phyloP scores from a whole-genome alignment of 306 rosid species.

The Trifolium dubium region DNA sequence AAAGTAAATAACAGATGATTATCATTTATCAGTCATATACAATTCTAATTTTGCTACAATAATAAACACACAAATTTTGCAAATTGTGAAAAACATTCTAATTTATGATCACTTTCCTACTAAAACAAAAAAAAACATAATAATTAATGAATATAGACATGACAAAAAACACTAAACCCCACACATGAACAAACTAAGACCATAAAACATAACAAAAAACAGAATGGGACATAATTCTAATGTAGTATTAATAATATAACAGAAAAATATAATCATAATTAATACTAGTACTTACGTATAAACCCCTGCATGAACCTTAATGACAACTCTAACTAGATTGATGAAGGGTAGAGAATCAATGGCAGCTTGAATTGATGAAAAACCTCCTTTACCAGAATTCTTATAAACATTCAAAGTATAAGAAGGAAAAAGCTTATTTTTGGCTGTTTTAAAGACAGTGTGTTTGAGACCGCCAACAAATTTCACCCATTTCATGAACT shows the following conservation, averaged over 20 bases:
- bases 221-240: slow-evolving; percentile 28
- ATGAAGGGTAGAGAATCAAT: slow-evolving; percentile 85
- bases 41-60: not conserved
- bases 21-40: not conserved
- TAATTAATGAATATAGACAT: slow-evolving; percentile 27
- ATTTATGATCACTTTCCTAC: not conserved
- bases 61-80: not conserved
- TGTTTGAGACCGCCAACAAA: slow-evolving; percentile 86
- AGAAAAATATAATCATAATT: not conserved
- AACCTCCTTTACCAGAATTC: slow-evolving; percentile 64
- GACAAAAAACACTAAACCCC: slow-evolving; percentile 40
- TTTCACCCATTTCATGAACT: slow-evolving; percentile 88
- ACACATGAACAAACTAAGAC: slow-evolving; percentile 23
- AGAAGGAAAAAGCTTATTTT: slow-evolving; percentile 89
- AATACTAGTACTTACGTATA: slow-evolving; percentile 73
- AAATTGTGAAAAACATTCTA: slow-evolving; percentile 39
- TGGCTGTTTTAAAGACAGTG: slow-evolving; percentile 73
- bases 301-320: slow-evolving; percentile 96
- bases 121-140: not conserved
- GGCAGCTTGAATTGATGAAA: slow-evolving; percentile 81
- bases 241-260: not conserved
- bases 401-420: slow-evolving; percentile 72
- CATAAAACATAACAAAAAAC: slow-evolving; percentile 23
- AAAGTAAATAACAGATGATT: no score
- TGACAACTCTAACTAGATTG: slow-evolving; percentile 82